Conservation (phyloP, 768 basidiomycete genomes). For the Pleurotus eryngii region DNA sequence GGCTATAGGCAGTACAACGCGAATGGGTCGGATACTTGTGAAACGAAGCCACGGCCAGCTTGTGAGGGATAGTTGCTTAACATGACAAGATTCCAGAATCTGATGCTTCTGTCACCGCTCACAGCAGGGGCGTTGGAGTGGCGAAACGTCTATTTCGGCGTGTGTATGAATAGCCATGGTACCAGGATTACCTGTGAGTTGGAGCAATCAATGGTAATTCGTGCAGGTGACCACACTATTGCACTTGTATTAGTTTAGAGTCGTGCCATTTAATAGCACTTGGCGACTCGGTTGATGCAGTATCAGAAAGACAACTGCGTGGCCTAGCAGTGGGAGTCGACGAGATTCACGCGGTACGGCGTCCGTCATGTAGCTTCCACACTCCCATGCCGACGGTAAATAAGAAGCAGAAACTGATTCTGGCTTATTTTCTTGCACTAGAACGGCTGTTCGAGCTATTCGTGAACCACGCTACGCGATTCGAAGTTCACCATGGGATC, state of each 20-base stretch:
- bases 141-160: background rate
- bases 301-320: background rate
- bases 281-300: background rate
- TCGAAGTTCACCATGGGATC: background rate
- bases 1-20: background rate
- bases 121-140: background rate
- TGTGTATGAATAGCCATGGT: no score
- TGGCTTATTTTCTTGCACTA: background rate
- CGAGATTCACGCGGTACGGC: background rate
- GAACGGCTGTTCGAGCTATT: background rate
- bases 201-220: no score
- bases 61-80: background rate
- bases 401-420: background rate
- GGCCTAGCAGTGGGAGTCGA: background rate
- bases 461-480: background rate
- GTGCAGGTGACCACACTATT: no score
- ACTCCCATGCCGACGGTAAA: constrained; percentile 5
- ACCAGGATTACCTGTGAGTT: no score
- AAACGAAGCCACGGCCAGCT: background rate
- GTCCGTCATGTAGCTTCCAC: background rate
- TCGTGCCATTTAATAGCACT: background rate
- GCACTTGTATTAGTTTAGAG: background rate
- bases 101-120: background rate
- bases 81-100: background rate
- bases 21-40: background rate